Conservation (phyloP, 208 protist genomes). For the Crithidia fasciculata region DNA sequence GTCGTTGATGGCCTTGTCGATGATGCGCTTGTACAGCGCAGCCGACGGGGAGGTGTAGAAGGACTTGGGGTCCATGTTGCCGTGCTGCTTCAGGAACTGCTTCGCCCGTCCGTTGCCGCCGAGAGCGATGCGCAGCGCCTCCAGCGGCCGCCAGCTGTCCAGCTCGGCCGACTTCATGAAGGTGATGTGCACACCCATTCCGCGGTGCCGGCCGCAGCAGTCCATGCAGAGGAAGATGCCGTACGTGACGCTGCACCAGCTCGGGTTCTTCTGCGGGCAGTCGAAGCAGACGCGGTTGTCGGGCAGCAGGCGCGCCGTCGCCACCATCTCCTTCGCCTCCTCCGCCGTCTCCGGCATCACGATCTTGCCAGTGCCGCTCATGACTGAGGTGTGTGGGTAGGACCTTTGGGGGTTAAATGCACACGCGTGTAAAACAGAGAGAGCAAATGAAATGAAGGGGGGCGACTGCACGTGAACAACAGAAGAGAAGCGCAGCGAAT, state of each 20-base stretch:
- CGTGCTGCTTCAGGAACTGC: slow-evolving; percentile 88
- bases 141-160: slow-evolving; percentile 88
- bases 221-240: slow-evolving; percentile 98
- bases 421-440: too few species aligned
- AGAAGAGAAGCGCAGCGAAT: too few species aligned
- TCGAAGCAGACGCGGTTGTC: slow-evolving; percentile 96
- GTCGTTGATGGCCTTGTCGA: slow-evolving; percentile 73
- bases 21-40: slow-evolving; percentile 66
- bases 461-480: too few species aligned
- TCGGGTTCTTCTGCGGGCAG: slow-evolving; percentile 95
- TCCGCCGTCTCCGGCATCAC: slow-evolving; percentile 60
- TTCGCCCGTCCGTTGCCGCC: slow-evolving; percentile 88
- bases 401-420: too few species aligned
- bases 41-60: slow-evolving; percentile 69
- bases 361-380: slow-evolving; percentile 19
- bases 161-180: slow-evolving; percentile 95
- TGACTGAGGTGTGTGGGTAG: neutral
- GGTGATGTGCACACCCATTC: slow-evolving; percentile 95
- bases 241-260: slow-evolving; percentile 96
- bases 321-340: slow-evolving; percentile 81
- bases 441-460: too few species aligned
- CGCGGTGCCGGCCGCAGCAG: slow-evolving; percentile 95
- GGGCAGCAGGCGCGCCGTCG: slow-evolving; percentile 52
- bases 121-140: slow-evolving; percentile 88
- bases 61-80: slow-evolving; percentile 66